These are phyloP conservation scores for Quercus agrifolia DNA, from an alignment of 306 rosid species.

Conservation along the genomic window DNA sequence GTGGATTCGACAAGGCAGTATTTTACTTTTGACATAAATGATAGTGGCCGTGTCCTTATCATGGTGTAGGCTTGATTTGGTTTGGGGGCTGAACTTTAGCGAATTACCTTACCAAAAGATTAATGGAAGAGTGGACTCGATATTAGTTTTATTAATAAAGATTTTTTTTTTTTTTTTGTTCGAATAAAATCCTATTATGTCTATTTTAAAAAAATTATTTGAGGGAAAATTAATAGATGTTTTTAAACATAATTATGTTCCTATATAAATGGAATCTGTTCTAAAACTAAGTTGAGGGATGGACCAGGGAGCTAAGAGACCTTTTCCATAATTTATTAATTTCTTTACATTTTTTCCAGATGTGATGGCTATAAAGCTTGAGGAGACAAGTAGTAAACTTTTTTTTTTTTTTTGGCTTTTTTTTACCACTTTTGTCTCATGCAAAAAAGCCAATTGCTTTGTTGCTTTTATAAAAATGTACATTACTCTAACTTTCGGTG, in stretches of 20 bases:
- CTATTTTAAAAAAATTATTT: not conserved
- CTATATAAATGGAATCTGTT: constrained; percentile 2
- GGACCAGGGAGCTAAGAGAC: not conserved
- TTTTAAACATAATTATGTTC: not conserved
- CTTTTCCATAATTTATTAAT: not conserved
- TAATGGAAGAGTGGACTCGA: too few relatives aligned
- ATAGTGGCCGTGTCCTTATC: not conserved
- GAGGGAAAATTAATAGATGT: not conserved
- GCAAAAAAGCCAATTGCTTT: not conserved
- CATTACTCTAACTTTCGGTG: not conserved
- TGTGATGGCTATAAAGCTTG: not conserved
- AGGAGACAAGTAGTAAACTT: not conserved
- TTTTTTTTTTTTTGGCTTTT: not conserved
- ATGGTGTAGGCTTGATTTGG: not conserved
- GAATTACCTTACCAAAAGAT: not conserved
- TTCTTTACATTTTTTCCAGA: too few relatives aligned
- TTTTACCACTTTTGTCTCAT: not conserved
- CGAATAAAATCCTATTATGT: too few relatives aligned
- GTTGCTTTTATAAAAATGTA: not conserved
- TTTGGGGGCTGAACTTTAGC: not conserved
- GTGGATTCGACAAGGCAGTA: not conserved
- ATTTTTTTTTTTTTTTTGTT: too few relatives aligned
- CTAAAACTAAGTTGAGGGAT: constrained; percentile 3
- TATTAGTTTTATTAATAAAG: too few relatives aligned
- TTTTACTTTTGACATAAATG: not conserved